Base-by-base conservation (phyloP, 768 basidiomycete genomes). In the Rhizopogon vinicolor region DNA sequence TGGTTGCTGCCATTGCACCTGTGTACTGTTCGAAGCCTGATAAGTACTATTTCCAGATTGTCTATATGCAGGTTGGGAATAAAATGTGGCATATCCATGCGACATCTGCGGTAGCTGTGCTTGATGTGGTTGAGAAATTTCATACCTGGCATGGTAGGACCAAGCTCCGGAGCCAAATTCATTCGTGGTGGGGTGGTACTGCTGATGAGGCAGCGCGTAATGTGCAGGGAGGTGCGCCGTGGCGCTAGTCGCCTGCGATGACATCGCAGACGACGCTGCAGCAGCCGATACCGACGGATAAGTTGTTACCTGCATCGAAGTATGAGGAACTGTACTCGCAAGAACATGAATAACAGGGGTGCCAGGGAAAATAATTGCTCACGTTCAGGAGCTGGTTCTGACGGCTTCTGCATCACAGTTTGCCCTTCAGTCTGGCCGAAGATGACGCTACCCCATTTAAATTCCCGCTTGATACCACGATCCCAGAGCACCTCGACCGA, bases 401-500 rank as follows among this genome's bases (percentile, higher is more conserved):
- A 76, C 18, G 87, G 87, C 61, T 86, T 89, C 65, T 88, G 87
- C 51, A 80, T 79, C n/a, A 89, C 81, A 16, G 70, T 64, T 52
- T 84, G 83, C 5, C 75, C 81, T 45, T 88, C 87, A 1, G 82
- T 85, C 48, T 78, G 84, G n/a, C 87, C 89, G 56, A 90, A 86
- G 18, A 91, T 79, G 18, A 92, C 82, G 62, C 84, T 85, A 29
- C 84, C 81, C 90, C 90, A 92, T 67, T 89, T 91, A 65, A 92
- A 89, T 66, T 91, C 89, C 53, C 83, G 77, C 69, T 84, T 87
- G 39, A 83, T 60, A 7, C 85, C 86, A 28, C 80, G 75, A 64
- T 91, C 89, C 88, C 92, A 94, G 7, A 89, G 67, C 4, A 95
- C 91, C 65, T 88, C 86, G 0, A 95, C 85, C 8, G 84, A 84